Percentiles rank a stretch among this genome's conserved stretches.
phyloP scores from a whole-genome alignment of 2,329 filamentous ascomycete species.

The Microsporum audouinii region DNA sequence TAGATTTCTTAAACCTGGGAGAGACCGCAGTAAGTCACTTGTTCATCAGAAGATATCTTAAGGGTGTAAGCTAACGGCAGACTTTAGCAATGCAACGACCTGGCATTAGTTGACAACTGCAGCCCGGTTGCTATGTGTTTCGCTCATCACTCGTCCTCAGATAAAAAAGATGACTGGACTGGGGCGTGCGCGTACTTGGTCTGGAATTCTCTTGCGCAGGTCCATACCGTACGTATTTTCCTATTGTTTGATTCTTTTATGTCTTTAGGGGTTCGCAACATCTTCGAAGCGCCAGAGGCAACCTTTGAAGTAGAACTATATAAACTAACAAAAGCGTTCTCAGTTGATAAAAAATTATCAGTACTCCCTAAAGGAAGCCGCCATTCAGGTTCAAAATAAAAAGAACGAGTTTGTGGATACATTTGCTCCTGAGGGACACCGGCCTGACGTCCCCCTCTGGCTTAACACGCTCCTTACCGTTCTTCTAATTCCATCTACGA shows the following conservation, averaged over 20 bases:
- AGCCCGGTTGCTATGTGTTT: not conserved
- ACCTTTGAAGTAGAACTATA: not conserved
- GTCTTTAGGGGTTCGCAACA: not conserved
- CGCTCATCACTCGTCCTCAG: not conserved
- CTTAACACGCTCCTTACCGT: not conserved
- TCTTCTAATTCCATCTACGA: not conserved
- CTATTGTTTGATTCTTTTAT: not conserved
- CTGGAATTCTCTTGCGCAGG: not conserved
- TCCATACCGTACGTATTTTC: not conserved
- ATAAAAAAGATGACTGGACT: not conserved
- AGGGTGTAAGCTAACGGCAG: not conserved
- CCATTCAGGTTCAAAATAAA: not conserved
- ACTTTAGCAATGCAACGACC: not conserved
- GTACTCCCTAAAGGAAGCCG: not conserved
- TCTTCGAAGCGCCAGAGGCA: not conserved
- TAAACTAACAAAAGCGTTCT: not conserved
- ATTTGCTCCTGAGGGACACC: not conserved
- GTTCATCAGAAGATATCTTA: not conserved
- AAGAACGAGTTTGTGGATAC: not conserved
- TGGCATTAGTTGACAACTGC: not conserved
- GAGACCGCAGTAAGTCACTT: not conserved
- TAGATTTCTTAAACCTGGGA: no score
- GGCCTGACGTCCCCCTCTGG: not conserved
- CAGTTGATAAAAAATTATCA: not conserved
- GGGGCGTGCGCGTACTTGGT: not conserved